Conservation (phyloP, 495 filamentous ascomycete genomes). For the Xylaria nigripes region DNA sequence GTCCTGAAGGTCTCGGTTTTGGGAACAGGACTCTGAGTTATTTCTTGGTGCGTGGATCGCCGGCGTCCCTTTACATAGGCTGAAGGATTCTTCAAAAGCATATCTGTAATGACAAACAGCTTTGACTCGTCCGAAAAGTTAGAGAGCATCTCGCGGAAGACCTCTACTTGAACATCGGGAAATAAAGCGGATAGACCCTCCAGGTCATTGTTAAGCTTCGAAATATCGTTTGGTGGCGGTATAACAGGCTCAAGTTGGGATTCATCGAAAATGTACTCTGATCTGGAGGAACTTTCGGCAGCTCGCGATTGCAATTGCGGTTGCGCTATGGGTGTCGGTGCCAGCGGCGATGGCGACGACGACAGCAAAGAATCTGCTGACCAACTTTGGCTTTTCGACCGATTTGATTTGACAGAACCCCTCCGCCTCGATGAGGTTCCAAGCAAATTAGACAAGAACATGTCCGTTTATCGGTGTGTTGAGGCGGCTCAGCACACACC, state of each 20-base stretch:
- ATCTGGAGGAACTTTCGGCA: neutral
- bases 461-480: conserved; percentile 4
- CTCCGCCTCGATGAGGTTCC: conserved; percentile 8
- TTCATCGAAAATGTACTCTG: conserved; percentile 25
- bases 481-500: conserved; percentile 2
- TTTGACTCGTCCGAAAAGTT: conserved; percentile 76
- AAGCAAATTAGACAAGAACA: conserved; percentile 9
- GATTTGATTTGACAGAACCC: neutral
- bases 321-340: neutral
- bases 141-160: conserved; percentile 83
- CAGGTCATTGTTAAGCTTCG: conserved; percentile 68
- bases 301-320: neutral
- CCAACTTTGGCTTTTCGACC: neutral
- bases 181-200: conserved; percentile 67
- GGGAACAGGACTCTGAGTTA: conserved; percentile 38
- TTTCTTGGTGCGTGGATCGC: conserved; percentile 40
- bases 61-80: conserved; percentile 69
- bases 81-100: conserved; percentile 67
- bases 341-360: neutral
- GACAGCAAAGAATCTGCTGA: neutral
- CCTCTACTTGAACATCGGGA: conserved; percentile 78
- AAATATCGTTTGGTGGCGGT: conserved; percentile 49
- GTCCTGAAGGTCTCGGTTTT: conserved; percentile 67
- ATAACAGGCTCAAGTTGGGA: conserved; percentile 32
- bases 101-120: conserved; percentile 76